Evolutionary conservation across 2,329 filamentous ascomycete species (phyloP).

Genomic region (Colletotrichum godetiae): DNA sequence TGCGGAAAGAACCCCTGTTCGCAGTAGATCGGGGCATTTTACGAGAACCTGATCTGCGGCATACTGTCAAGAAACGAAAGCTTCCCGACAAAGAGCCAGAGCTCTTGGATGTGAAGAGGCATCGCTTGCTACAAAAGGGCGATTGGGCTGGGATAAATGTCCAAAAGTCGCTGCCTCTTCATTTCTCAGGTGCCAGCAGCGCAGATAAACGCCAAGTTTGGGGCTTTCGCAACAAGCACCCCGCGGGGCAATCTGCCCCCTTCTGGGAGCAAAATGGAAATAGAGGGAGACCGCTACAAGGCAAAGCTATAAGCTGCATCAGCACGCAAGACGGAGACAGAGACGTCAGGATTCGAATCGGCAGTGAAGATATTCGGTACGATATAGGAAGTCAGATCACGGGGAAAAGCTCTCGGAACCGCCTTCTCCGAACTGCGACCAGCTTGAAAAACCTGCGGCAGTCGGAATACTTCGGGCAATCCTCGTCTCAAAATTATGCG

Average conservation of each 20-base stretch:
- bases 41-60: background rate
- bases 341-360: conserved; percentile 30
- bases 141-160: conserved; percentile 46
- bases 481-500: background rate
- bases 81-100: background rate
- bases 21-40: background rate
- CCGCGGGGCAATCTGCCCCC: background rate
- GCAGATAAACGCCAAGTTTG: conserved; percentile 11
- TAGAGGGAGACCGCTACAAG: background rate
- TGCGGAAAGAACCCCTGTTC: background rate
- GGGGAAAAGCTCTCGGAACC: background rate
- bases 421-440: background rate
- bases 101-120: conserved; percentile 31
- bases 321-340: background rate
- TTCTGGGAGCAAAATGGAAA: background rate
- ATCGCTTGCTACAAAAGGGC: conserved; percentile 30
- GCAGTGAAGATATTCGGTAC: conserved; percentile 24
- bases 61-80: background rate
- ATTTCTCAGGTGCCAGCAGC: conserved; percentile 5
- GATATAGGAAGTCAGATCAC: background rate
- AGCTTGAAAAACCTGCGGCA: background rate
- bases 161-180: conserved; percentile 42
- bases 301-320: background rate
- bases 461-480: background rate
- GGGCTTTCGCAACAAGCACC: conserved; percentile 20